Base-by-base conservation (phyloP, 2,329 filamentous ascomycete genomes). In the Neonectria magnoliae region DNA sequence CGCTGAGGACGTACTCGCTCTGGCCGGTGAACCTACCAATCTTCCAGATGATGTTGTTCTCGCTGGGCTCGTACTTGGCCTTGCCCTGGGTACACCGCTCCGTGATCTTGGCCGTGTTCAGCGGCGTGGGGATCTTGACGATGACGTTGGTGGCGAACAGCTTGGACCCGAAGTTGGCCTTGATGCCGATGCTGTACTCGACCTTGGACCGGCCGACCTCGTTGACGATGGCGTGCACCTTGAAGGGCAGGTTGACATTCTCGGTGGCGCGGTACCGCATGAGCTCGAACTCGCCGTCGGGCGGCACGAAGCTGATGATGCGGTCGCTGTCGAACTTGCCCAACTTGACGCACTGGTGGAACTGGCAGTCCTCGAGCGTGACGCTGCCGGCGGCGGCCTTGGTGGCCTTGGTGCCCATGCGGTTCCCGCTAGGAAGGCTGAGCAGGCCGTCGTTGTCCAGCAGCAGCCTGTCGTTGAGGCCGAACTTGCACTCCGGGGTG, bases 31-130 rank as follows among this genome's bases (percentile, higher is more conserved):
- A 99, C n/a, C 96, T 88, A 13, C 94, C 92, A 71, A 99, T 98
- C 86, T 98, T 98, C 96, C 96, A 99, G 13, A 98, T 92, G 69
- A 99, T 98, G 76, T 95, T 93, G 84, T 99, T 99, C 77, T 98
- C 94, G 68, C 94, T 93, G 0, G 96, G 97, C 81, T 99, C 97
- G 80, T 99, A 99, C 81, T 98, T 98, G 62, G 96, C 96, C 78
- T 98, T 97, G 65, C 96, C 97, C 80, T 98, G 94, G 1, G 92
- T 96, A 66, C 94, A 97, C 54, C 96, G 90, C 81, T 98, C 94
- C 1, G 91, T 95, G 66, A 97, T 98, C 76, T 91, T 91, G 50
- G 96, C 96, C 2, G 97, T 98, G 82, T 99, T 99, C 57, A 99
- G 87, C 13, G 96, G 96, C 4, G 96, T 98, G 0, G 96, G 96